Evolutionary conservation across 78 protist species (phyloP), one percentile per base, ranked within the genome.

Genomic region (Guillardia theta): DNA sequence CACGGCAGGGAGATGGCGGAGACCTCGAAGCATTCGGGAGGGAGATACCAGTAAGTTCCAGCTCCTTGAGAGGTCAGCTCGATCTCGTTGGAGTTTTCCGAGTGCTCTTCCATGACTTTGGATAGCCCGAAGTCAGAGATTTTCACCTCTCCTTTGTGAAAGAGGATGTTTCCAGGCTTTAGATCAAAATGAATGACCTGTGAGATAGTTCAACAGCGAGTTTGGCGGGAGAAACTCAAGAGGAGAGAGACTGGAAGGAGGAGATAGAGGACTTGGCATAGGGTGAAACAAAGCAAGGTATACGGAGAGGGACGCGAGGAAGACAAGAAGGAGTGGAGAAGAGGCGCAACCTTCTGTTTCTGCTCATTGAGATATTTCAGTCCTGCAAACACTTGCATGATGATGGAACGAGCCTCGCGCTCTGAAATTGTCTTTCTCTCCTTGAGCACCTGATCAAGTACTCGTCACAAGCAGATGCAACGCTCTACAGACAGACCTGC

Each of bases 11-110:
- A n/a, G n/a, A n/a, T n/a, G n/a, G n/a, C n/a, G n/a, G n/a, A n/a
- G n/a, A n/a, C n/a, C 41, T 70, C 45, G 6, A 97, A 98, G 93
- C 98, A 97, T 94, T 98, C 99, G 30, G 99, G 99, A 0, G 99
- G 99, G 21, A 98, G 88, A 94, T 97, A 97, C 98, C 98, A 98
- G 92, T 97, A 96, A 8, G 99, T 98, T 36, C 99, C 99, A 1
- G 99, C 98, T 36, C 99, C 99, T 0, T 70, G 83, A 22, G 83
- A 70, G n/a, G 83, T 70, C n/a, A 70, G 83, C 41, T 70, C 83
- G 33, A 70, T 70, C 83, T 70, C 83, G n/a, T 15, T 15, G 15
- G 58, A 50, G 58, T 50, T 10, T 50, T 24, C 6, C 70, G 6
- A 24, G 1, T 58, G 39, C 70, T 58, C 70, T 30, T 58, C 70